phyloP scores from a whole-genome alignment of 2,329 filamentous ascomycete genomes.

The Colletotrichum somersetense region DNA sequence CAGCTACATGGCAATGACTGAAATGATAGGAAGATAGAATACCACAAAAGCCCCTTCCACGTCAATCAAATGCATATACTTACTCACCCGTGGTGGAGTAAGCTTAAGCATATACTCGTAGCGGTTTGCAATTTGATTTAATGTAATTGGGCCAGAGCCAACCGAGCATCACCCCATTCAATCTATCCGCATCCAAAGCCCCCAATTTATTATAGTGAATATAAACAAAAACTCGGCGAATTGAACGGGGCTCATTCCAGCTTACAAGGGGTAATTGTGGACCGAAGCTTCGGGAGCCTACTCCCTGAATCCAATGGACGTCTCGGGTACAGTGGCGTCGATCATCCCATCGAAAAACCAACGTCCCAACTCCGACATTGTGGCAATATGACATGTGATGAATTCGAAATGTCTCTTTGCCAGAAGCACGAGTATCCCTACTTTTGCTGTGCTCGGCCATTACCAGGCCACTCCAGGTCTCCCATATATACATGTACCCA shows the following conservation, averaged over 20 bases:
- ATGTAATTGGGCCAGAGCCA: not conserved
- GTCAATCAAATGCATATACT: not conserved
- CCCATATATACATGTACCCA: not conserved
- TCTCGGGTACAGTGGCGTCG: conserved; percentile 31
- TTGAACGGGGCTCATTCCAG: conserved; percentile 11
- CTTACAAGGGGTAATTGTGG: conserved; percentile 37
- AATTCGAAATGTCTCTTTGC: not conserved
- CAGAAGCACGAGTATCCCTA: not conserved
- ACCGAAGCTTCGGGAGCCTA: conserved; percentile 7
- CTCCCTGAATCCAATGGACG: conserved; percentile 26
- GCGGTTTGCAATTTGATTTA: not conserved
- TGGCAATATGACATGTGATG: not conserved
- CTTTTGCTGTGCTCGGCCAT: not conserved
- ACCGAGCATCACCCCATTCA: not conserved
- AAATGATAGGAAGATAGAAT: not conserved
- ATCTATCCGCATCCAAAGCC: not conserved
- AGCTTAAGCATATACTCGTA: not conserved
- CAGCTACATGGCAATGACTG: not conserved
- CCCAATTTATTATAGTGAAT: conserved; percentile 5
- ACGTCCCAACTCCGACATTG: conserved; percentile 2
- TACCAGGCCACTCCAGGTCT: not conserved
- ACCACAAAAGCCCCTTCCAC: not conserved
- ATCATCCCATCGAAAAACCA: not conserved
- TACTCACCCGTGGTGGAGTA: not conserved
- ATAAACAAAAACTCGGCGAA: conserved; percentile 25